phyloP scores from a whole-genome alignment of 2,329 filamentous ascomycete species.

The Dothidotthia symphoricarpi region DNA sequence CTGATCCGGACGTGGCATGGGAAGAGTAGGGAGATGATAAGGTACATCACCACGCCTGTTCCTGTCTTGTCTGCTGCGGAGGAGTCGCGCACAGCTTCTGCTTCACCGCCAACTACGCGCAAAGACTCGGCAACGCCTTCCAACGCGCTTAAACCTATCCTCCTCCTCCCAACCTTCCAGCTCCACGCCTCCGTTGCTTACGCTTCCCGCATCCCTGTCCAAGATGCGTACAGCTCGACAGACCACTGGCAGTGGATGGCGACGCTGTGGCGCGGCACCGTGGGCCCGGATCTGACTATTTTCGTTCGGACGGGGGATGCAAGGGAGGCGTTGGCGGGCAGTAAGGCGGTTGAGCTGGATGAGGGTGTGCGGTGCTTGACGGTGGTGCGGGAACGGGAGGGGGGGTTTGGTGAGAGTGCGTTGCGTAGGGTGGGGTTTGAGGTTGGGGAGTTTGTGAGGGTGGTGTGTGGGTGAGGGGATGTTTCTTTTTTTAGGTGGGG shows the following conservation, averaged over 20 bases:
- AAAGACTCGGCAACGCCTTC: constrained; percentile 22
- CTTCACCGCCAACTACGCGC: constrained; percentile 1
- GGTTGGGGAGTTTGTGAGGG: constrained; percentile 73
- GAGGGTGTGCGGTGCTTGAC: constrained; percentile 43
- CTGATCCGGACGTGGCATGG: constrained; percentile 72
- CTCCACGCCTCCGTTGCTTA: constrained; percentile 75
- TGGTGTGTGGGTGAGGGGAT: constrained; percentile 4
- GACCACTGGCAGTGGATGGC: constrained; percentile 99
- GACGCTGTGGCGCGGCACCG: constrained; percentile 82
- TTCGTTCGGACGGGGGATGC: constrained; percentile 53
- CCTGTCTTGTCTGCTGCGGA: constrained; percentile 2
- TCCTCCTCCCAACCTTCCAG: constrained; percentile 76
- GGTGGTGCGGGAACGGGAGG: constrained; percentile 35
- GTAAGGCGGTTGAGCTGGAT: constrained; percentile 45
- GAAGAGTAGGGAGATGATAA: constrained; percentile 68
- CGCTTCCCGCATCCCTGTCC: constrained; percentile 70
- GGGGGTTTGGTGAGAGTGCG: constrained; percentile 48
- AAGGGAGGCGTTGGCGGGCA: constrained; percentile 27
- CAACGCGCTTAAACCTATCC: constrained; percentile 58
- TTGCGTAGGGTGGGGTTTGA: constrained; percentile 80
- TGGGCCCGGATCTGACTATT: constrained; percentile 76
- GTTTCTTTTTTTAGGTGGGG: not conserved
- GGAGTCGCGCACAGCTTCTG: too few species aligned
- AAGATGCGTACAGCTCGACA: constrained; percentile 73
- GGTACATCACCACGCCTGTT: constrained; percentile 49